A percentile compares a stretch with the other conserved stretches of the same genome.
phyloP scores from a whole-genome alignment of 2,329 filamentous ascomycete species.

The Aureobasidium lini region DNA sequence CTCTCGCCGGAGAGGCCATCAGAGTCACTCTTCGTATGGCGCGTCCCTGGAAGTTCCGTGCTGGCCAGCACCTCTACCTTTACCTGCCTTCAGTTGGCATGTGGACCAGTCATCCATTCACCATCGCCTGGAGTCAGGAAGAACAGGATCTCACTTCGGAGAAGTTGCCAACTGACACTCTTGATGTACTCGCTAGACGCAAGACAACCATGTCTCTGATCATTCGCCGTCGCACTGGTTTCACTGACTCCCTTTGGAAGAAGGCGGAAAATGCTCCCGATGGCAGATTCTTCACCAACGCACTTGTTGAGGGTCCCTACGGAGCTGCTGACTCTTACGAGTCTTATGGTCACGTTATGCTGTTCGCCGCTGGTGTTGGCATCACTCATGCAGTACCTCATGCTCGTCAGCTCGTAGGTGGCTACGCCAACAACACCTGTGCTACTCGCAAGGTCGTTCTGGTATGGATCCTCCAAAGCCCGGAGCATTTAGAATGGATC shows the following conservation, averaged over 20 bases:
- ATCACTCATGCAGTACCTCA: conserved; percentile 95
- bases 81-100: conserved; percentile 67
- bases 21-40: conserved; percentile 67
- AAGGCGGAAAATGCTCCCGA: conserved; percentile 51
- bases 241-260: conserved; percentile 75
- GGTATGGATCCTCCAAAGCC: conserved; percentile 87
- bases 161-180: conserved; percentile 42
- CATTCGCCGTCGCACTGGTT: conserved; percentile 78
- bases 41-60: conserved; percentile 66
- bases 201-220: conserved; percentile 65
- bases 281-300: conserved; percentile 55
- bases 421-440: conserved; percentile 60
- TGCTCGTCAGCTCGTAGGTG: conserved; percentile 56
- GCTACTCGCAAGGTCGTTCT: conserved; percentile 76
- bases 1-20: conserved; percentile 66
- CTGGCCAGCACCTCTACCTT: conserved; percentile 72
- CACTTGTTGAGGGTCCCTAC: conserved; percentile 56
- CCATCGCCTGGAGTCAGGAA: conserved; percentile 69
- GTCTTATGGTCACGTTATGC: conserved; percentile 84
- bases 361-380: conserved; percentile 87
- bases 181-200: conserved; percentile 44
- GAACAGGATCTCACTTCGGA: conserved; percentile 34
- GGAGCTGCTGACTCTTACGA: conserved; percentile 62
- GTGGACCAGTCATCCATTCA: conserved; percentile 74
- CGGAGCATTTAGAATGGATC: conserved; percentile 87